Evolutionary conservation across 306 rosid species (phyloP).

Genomic region (Boehmeria nivea): DNA sequence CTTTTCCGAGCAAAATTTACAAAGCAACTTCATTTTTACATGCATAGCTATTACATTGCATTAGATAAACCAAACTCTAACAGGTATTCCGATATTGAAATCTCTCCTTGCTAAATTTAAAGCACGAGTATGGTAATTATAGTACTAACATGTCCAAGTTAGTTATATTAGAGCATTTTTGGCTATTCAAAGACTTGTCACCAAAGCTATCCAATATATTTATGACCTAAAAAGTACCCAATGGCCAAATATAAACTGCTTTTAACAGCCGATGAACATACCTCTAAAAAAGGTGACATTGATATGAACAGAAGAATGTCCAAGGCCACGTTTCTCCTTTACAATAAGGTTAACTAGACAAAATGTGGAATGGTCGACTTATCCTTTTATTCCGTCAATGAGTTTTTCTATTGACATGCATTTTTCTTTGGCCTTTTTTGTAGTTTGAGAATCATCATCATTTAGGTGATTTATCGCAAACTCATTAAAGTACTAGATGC

Average conservation of each 20-base stretch:
- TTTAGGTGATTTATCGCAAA: constrained; percentile 16
- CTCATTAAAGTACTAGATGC: neutral
- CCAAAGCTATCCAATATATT: neutral
- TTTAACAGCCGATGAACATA: no score
- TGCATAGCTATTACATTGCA: no score
- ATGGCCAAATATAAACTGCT: no score
- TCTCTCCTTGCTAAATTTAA: no score
- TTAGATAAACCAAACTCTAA: no score
- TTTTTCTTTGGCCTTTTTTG: neutral
- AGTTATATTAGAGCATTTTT: neutral
- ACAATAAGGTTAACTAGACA: constrained; percentile 28
- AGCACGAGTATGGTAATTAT: no score
- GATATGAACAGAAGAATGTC: constrained; percentile 7
- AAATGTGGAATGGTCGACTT: constrained; percentile 7
- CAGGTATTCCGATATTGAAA: no score
- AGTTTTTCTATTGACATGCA: constrained; percentile 9
- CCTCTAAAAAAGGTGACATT: constrained; percentile 6
- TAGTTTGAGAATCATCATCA: constrained; percentile 7
- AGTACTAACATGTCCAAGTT: no score
- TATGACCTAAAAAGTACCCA: neutral
- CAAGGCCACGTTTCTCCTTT: constrained; percentile 15
- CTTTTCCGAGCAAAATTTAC: no score
- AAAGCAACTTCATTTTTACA: no score
- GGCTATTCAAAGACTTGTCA: neutral
- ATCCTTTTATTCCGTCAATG: constrained; percentile 13